A percentile compares a stretch with the other conserved stretches of the same genome.
These are phyloP conservation scores for Diaporthe vexans DNA, from an alignment of 2,329 filamentous ascomycete genomes.

Conservation along the genomic window DNA sequence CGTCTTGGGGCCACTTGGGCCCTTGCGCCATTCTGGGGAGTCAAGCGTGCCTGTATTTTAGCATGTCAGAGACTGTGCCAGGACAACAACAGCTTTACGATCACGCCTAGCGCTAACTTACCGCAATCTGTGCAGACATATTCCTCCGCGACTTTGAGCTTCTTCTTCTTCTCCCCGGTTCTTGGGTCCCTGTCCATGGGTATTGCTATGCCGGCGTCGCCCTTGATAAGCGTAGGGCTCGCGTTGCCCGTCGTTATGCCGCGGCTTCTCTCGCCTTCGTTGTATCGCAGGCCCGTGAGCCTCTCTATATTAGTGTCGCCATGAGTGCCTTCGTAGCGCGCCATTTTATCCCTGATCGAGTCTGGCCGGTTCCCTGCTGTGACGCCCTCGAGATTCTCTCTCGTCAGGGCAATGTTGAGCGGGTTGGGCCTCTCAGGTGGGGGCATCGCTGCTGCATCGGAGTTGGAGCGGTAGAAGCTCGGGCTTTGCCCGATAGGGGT, in stretches of 20 bases:
- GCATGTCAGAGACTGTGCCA: conserved; percentile 21
- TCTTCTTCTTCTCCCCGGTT: conserved; percentile 86
- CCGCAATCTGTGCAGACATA: conserved; percentile 97
- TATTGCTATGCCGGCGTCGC: conserved; percentile 89
- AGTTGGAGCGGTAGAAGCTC: conserved; percentile 50
- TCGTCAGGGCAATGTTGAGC: conserved; percentile 78
- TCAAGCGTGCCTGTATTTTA: conserved; percentile 77
- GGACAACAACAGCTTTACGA: background rate
- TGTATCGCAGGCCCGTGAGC: conserved; percentile 88
- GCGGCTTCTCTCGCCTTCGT: conserved; percentile 88
- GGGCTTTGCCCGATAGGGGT: conserved; percentile 49
- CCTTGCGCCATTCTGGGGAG: conserved; percentile 96
- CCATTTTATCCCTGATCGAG: conserved; percentile 88
- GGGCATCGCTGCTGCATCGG: conserved; percentile 69
- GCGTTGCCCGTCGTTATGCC: conserved; percentile 90
- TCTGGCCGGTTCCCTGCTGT: conserved; percentile 76
- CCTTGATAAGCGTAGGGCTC: conserved; percentile 85
- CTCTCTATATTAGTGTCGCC: conserved; percentile 88
- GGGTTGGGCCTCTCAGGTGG: conserved; percentile 74
- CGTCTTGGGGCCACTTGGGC: conserved; percentile 92
- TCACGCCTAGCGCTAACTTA: conserved; percentile 51
- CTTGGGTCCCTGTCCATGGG: conserved; percentile 82
- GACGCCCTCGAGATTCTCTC: conserved; percentile 84
- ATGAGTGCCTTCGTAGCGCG: conserved; percentile 82
- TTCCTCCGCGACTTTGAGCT: conserved; percentile 85